phyloP scores from a whole-genome alignment of 2,329 filamentous ascomycete genomes.

The Xylaria arbuscula region DNA sequence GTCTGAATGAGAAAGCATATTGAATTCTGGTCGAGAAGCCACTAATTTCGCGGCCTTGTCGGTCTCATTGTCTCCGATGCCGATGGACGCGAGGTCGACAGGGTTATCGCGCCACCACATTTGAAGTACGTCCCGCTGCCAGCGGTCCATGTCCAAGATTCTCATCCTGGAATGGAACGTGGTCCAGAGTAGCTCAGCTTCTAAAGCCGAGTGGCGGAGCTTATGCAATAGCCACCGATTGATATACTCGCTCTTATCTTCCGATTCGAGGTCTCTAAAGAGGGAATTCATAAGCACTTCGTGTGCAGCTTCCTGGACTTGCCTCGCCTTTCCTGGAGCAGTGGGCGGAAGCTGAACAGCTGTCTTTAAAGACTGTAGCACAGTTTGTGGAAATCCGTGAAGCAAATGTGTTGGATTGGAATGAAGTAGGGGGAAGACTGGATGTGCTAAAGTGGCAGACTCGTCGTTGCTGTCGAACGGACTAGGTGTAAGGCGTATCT shows the following conservation, averaged over 20 bases:
- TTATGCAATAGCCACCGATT: conserved; percentile 65
- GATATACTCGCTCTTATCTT: conserved; percentile 59
- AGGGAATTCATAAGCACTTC: conserved; percentile 61
- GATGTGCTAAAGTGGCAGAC: conserved; percentile 52
- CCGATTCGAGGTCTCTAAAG: conserved; percentile 48
- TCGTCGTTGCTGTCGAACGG: conserved; percentile 39
- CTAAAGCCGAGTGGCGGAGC: conserved; percentile 59
- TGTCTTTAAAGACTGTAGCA: conserved; percentile 55
- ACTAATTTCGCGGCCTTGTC: conserved; percentile 38
- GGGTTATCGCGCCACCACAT: conserved; percentile 55
- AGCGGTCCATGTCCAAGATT: conserved; percentile 52
- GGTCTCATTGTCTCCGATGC: conserved; percentile 38
- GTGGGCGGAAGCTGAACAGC: conserved; percentile 54
- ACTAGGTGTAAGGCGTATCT: conserved; percentile 55
- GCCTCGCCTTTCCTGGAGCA: conserved; percentile 50
- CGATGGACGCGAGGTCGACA: conserved; percentile 39
- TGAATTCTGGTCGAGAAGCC: conserved; percentile 22
- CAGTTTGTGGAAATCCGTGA: conserved; percentile 53
- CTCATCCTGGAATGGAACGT: conserved; percentile 50
- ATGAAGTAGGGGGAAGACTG: conserved; percentile 59
- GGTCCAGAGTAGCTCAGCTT: conserved; percentile 57
- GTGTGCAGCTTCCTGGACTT: conserved; percentile 57
- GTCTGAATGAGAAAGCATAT: conserved; percentile 40
- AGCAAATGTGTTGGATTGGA: conserved; percentile 61
- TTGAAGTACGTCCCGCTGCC: conserved; percentile 57